Evolutionary conservation across 306 rosid species (phyloP).

Genomic region (Casuarina glauca): DNA sequence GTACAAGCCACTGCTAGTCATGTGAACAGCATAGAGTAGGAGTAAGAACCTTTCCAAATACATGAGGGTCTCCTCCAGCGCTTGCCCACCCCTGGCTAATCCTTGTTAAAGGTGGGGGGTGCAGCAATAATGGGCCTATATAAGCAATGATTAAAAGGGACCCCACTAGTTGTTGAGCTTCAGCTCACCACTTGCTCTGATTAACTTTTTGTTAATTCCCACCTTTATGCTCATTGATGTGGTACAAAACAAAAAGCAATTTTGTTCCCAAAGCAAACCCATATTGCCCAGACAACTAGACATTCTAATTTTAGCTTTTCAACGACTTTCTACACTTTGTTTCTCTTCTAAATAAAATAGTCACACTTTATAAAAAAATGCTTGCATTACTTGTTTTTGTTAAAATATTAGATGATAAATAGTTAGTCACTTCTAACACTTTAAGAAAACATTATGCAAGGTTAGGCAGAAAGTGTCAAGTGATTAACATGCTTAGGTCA

Average conservation of each 20-base stretch:
- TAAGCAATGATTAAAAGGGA: constrained; percentile 43
- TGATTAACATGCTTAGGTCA: too few species aligned
- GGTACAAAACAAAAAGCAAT: constrained; percentile 25
- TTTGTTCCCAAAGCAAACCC: background rate
- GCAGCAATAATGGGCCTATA: constrained; percentile 60
- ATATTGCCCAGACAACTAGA: background rate
- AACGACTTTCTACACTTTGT: background rate
- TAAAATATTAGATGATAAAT: too few species aligned
- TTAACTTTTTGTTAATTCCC: constrained; percentile 13
- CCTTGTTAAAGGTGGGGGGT: constrained; percentile 66
- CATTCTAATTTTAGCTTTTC: background rate
- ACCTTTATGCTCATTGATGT: constrained; percentile 18
- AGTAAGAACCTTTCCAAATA: background rate
- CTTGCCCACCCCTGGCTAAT: constrained; percentile 38
- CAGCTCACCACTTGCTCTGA: constrained; percentile 21
- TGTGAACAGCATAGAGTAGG: background rate
- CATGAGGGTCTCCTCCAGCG: constrained; percentile 21
- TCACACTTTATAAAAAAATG: too few species aligned
- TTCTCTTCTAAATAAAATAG: too few species aligned
- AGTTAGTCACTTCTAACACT: too few species aligned
- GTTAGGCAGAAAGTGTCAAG: too few species aligned
- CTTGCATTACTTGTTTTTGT: too few species aligned
- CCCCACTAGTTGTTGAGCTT: constrained; percentile 39
- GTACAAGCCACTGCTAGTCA: constrained; percentile 15
- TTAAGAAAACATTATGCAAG: too few species aligned